These are phyloP conservation scores for Oryza meyeriana DNA, from an alignment of 176 grass and related monocot genomes.

Conservation along the genomic window DNA sequence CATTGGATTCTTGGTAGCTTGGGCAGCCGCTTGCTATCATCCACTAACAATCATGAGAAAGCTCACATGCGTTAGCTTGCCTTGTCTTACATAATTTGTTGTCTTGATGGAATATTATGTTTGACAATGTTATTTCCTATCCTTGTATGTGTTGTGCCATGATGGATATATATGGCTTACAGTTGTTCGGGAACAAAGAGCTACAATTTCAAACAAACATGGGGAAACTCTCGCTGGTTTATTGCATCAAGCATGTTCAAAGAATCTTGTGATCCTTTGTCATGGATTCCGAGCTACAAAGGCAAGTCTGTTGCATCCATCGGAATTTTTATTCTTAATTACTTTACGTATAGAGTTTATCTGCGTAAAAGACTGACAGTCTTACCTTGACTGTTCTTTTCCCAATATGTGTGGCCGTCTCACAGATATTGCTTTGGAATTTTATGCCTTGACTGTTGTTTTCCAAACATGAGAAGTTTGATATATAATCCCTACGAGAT, in stretches of 20 bases:
- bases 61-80: neutral
- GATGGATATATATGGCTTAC: constrained; percentile 18
- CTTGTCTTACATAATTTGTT: constrained; percentile 4
- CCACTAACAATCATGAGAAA: neutral
- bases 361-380: neutral
- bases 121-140: neutral
- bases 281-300: constrained; percentile 90
- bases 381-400: neutral
- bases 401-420: neutral
- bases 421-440: neutral
- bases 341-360: neutral
- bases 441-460: no score
- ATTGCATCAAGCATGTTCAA: constrained; percentile 62
- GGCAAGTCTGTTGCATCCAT: constrained; percentile 37
- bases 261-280: constrained; percentile 79
- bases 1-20: neutral
- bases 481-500: no score
- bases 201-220: constrained; percentile 56
- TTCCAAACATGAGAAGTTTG: no score
- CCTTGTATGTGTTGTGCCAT: neutral
- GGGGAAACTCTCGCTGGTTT: constrained; percentile 78
- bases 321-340: neutral
- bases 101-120: neutral
- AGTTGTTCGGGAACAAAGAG: constrained; percentile 38
- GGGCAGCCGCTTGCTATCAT: neutral